Conservation (phyloP, 2,329 filamentous ascomycete genomes). For the Rasamsonia emersonii region DNA sequence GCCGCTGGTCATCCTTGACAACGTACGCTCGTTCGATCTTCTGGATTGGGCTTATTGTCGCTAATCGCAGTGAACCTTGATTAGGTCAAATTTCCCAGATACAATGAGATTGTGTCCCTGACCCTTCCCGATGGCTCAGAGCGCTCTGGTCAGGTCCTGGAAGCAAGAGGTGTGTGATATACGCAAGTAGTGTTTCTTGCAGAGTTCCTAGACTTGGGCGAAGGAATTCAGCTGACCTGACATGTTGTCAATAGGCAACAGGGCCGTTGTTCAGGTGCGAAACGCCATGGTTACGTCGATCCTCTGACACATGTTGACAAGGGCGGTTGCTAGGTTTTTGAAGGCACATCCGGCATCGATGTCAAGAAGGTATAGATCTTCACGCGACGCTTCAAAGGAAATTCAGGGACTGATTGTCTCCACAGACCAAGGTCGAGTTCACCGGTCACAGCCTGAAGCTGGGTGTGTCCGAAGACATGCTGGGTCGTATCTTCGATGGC, state of each 20-base stretch:
- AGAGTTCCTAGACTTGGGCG: not conserved
- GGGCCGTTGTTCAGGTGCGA: slow-evolving; percentile 86
- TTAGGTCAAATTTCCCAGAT: slow-evolving; percentile 93
- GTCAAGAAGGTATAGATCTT: slow-evolving; percentile 71
- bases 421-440: slow-evolving; percentile 91
- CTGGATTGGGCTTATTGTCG: slow-evolving; percentile 4
- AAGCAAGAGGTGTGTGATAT: slow-evolving; percentile 62
- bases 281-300: slow-evolving; percentile 6
- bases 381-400: not conserved
- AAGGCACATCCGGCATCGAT: slow-evolving; percentile 94
- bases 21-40: slow-evolving; percentile 51
- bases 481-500: slow-evolving; percentile 97
- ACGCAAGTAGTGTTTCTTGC: slow-evolving; percentile 2
- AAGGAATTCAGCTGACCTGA: too few relatives aligned
- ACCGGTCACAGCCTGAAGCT: slow-evolving; percentile 96
- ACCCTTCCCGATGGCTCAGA: slow-evolving; percentile 92
- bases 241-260: slow-evolving; percentile 55
- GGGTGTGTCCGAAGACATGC: slow-evolving; percentile 98
- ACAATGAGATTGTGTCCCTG: slow-evolving; percentile 95
- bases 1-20: slow-evolving; percentile 92
- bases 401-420: slow-evolving; percentile 14
- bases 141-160: slow-evolving; percentile 89
- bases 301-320: slow-evolving; percentile 14
- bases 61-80: slow-evolving; percentile 12
- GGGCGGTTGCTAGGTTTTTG: slow-evolving; percentile 76